Evolutionary conservation across 2,329 filamentous ascomycete species (phyloP).

Genomic region (Trichoderma sp.): DNA sequence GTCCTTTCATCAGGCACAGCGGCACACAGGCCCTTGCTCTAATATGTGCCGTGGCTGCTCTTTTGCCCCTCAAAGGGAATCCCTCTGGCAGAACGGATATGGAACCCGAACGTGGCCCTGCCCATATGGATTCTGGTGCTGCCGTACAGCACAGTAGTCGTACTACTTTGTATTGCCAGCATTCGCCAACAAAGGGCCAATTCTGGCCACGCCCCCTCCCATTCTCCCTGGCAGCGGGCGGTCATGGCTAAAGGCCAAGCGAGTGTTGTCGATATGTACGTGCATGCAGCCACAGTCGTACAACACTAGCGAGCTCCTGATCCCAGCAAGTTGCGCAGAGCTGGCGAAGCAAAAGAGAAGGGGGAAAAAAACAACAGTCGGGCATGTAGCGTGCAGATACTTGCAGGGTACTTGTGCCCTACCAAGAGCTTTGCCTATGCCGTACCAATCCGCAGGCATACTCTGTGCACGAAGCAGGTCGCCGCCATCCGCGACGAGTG

Average conservation of each 20-base stretch:
- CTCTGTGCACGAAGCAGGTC: background rate
- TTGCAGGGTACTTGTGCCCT: background rate
- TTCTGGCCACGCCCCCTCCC: slow-evolving; percentile 15
- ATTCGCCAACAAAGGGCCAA: background rate
- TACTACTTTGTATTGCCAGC: background rate
- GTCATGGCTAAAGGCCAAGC: slow-evolving; percentile 12
- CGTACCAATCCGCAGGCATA: background rate
- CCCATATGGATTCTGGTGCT: slow-evolving; percentile 3
- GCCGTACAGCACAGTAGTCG: too few relatives aligned
- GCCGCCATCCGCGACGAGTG: background rate
- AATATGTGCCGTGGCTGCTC: slow-evolving; percentile 1
- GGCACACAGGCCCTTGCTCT: slow-evolving; percentile 11
- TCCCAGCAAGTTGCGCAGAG: background rate
- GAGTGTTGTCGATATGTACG: slow-evolving; percentile 12
- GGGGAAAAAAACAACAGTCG: background rate
- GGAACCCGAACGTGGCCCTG: slow-evolving; percentile 21
- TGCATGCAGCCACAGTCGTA: slow-evolving; percentile 15
- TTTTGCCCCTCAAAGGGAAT: background rate
- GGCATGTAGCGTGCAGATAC: background rate
- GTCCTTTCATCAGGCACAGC: slow-evolving; percentile 17
- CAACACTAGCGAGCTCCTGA: slow-evolving; percentile 1
- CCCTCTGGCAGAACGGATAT: slow-evolving; percentile 12
- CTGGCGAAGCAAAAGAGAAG: background rate
- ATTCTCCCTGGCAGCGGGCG: slow-evolving; percentile 12
- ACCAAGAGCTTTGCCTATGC: background rate